These are phyloP conservation scores for Zygosaccharomyces sapae DNA, from an alignment of 1,139 yeast species.

Conservation along the genomic window DNA sequence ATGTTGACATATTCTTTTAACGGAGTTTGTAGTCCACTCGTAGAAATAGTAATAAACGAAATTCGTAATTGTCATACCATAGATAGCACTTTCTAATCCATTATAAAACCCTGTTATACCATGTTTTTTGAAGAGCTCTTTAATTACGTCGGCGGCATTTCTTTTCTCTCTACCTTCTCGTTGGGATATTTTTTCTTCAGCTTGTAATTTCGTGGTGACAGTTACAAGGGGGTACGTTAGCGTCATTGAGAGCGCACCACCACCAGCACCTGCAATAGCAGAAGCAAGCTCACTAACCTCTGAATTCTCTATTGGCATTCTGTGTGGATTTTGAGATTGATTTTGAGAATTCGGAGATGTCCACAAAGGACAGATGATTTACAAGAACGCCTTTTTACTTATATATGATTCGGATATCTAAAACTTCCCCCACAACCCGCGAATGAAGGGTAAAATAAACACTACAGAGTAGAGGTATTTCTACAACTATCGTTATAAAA, in stretches of 20 bases:
- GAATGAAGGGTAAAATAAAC: background rate
- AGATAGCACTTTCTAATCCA: conserved; percentile 83
- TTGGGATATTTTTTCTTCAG: conserved; percentile 30
- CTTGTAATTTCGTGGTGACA: conserved; percentile 76
- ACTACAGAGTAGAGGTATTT: background rate
- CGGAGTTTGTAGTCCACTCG: conserved; percentile 41
- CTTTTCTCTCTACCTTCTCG: conserved; percentile 27
- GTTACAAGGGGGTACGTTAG: conserved; percentile 85
- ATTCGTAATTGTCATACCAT: conserved; percentile 82
- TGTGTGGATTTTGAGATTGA: too few species aligned
- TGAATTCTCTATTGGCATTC: background rate
- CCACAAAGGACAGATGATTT: too few species aligned
- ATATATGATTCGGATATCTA: background rate
- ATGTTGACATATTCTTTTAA: conserved; percentile 16
- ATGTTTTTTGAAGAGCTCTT: conserved; percentile 52
- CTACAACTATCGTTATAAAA: background rate
- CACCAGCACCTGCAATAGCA: conserved; percentile 90
- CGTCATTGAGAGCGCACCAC: conserved; percentile 83
- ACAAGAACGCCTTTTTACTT: background rate
- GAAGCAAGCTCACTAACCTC: conserved; percentile 47
- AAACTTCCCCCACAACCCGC: conserved; percentile 1
- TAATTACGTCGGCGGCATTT: conserved; percentile 31
- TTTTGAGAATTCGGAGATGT: too few species aligned
- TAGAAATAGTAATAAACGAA: conserved; percentile 88
- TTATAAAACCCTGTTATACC: conserved; percentile 74